phyloP scores from a whole-genome alignment of 371 early-diverging fungal species.

The Mortierella sp. region DNA sequence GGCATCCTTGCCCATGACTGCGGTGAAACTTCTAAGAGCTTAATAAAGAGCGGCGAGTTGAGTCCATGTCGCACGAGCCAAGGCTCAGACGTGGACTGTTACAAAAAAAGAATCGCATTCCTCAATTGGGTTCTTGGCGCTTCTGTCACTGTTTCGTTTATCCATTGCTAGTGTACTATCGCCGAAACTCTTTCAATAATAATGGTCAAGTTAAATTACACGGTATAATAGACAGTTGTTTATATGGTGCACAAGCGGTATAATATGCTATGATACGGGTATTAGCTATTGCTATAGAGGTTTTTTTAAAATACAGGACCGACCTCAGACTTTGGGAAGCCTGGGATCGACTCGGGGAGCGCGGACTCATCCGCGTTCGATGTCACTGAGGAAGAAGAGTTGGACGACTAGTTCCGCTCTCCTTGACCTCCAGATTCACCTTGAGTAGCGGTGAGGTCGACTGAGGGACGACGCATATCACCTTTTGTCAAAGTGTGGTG shows the following conservation, averaged over 20 bases:
- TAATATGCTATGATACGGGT: too few species aligned
- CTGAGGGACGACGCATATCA: constrained; percentile 27
- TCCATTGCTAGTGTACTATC: too few species aligned
- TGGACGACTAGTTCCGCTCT: constrained; percentile 27
- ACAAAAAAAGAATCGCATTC: too few species aligned
- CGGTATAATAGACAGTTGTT: background rate
- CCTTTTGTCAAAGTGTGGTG: background rate
- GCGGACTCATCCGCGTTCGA: constrained; percentile 17
- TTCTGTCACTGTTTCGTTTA: too few species aligned
- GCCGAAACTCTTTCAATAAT: too few species aligned
- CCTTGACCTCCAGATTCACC: background rate
- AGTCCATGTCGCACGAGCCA: too few species aligned
- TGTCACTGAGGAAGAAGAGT: constrained; percentile 28
- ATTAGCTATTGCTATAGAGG: too few species aligned
- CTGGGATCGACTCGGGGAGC: constrained; percentile 1
- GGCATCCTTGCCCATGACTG: too few species aligned
- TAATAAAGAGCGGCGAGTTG: too few species aligned
- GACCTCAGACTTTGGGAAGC: constrained; percentile 36
- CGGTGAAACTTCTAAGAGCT: too few species aligned
- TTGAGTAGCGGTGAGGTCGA: constrained; percentile 18
- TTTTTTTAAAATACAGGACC: constrained; percentile 35
- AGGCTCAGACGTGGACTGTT: too few species aligned
- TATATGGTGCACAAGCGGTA: background rate
- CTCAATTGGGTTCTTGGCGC: too few species aligned
- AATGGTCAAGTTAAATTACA: background rate